Conservation (phyloP, 2,329 filamentous ascomycete species). For the Arthrobotrys sinensis region DNA sequence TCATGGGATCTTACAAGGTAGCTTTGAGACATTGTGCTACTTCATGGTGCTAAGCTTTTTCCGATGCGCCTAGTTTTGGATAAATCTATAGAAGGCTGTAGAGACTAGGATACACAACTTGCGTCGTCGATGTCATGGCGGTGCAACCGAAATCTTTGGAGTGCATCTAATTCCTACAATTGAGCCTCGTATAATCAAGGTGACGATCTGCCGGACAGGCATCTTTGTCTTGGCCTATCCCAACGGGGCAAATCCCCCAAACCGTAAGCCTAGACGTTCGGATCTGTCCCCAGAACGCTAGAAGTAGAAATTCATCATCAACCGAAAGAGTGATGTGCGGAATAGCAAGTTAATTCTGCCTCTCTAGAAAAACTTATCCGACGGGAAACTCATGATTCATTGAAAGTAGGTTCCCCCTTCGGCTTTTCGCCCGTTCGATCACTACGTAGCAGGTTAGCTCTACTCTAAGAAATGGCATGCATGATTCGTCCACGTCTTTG, state of each 20-base stretch:
- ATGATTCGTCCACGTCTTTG: background rate
- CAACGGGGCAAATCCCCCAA: background rate
- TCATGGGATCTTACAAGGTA: background rate
- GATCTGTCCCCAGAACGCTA: background rate
- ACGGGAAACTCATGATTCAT: background rate
- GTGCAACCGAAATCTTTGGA: slow-evolving; percentile 1
- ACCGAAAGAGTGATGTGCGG: background rate
- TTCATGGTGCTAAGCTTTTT: slow-evolving; percentile 3
- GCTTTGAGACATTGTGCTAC: background rate
- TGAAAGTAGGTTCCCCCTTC: background rate
- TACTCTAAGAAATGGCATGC: no score
- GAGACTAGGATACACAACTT: background rate
- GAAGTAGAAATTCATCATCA: slow-evolving; percentile 2
- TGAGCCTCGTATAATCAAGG: slow-evolving; percentile 16
- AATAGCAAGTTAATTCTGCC: background rate
- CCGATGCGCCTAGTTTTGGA: background rate
- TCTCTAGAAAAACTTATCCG: background rate
- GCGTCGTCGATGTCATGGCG: slow-evolving; percentile 30
- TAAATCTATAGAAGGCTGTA: background rate
- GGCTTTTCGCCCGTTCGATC: no score
- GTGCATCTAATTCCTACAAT: background rate
- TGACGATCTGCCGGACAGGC: slow-evolving; percentile 21
- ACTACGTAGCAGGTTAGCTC: no score
- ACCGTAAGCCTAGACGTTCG: background rate
- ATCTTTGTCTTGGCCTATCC: background rate